Evolutionary conservation across 345 rosid species (phyloP), one percentile per base, ranked within the genome.

Genomic region (Gossypium raimondii): DNA sequence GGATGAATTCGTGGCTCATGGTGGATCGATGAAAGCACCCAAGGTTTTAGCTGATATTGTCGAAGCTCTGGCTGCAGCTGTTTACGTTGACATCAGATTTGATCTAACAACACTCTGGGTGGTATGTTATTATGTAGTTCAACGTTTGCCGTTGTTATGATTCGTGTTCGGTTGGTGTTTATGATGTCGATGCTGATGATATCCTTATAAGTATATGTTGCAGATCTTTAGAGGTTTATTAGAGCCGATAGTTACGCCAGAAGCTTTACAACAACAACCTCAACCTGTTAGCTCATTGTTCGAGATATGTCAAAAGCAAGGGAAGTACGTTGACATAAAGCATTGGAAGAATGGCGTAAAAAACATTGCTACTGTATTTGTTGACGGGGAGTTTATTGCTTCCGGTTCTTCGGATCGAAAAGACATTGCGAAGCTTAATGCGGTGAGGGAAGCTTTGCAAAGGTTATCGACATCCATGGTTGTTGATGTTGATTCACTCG

Each of bases 11-110:
- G 88, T 81, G 9, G 75, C 75, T 0, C 76, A 90, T 72, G 94
- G 96, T 27, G 97, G 96, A 25, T 74, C 83, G 38, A 78, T 90
- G 44, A 90, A 89, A 85, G 98, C 97, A 3, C 97, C 98, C 0
- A 92, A 93, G 83, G 75, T 92, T 68, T 90, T 93, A 3, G 96
- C 98, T 14, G 94, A 93, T 27, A 77, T 92, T 11, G 81, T 92
- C 3, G 98, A 93, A 74, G 85, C 98, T 52, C 20, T 93, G 45
- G 96, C 89, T 0, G 97, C 90, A 70, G 97, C 97, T 6, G 61
- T 93, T 14, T 93, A 84, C 38, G 43, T 90, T 5, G 98, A 93
- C 63, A 20, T 89, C 45, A 45, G 78, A 43, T 87, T 84, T 65
- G 89, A 92, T 83, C 86, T 92, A 9, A 78, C 77, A 75, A 82